Percentiles rank a stretch among this genome's conserved stretches.
phyloP scores from a whole-genome alignment of 306 rosid genomes.

The Prunus mume region DNA sequence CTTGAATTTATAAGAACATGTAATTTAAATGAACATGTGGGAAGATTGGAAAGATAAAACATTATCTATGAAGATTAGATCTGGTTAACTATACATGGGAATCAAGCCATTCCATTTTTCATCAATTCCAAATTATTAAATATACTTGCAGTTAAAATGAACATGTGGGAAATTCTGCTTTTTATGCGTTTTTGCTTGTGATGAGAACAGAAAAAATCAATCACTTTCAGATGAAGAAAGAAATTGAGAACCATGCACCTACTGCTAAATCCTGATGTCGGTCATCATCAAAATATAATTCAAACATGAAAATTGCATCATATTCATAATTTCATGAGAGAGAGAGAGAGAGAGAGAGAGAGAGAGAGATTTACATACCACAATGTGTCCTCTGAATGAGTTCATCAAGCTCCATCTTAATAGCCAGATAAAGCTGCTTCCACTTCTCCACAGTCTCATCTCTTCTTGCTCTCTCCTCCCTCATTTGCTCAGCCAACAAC shows the following conservation, averaged over 20 bases:
- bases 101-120: neutral
- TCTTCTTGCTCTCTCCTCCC: slow-evolving; percentile 68
- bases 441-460: slow-evolving; percentile 90
- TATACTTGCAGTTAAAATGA: neutral
- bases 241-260: neutral
- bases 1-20: too few relatives aligned
- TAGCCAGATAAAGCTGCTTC: slow-evolving; percentile 91
- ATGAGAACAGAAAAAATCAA: neutral
- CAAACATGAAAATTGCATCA: neutral
- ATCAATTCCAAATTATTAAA: neutral
- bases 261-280: neutral
- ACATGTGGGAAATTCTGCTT: neutral
- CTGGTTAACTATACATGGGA: too few relatives aligned
- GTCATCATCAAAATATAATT: neutral
- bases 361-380: slow-evolving; percentile 22
- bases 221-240: neutral
- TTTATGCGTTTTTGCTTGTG: neutral
- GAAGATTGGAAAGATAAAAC: too few relatives aligned
- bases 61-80: too few relatives aligned
- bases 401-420: slow-evolving; percentile 85
- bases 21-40: too few relatives aligned
- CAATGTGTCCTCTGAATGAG: slow-evolving; percentile 82
- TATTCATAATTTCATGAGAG: neutral
- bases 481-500: slow-evolving; percentile 60
- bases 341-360: slow-evolving; percentile 7